A percentile compares a stretch with the other conserved stretches of the same genome.
phyloP scores from a whole-genome alignment of 179 eudicot species.

The Pouteria campechiana region DNA sequence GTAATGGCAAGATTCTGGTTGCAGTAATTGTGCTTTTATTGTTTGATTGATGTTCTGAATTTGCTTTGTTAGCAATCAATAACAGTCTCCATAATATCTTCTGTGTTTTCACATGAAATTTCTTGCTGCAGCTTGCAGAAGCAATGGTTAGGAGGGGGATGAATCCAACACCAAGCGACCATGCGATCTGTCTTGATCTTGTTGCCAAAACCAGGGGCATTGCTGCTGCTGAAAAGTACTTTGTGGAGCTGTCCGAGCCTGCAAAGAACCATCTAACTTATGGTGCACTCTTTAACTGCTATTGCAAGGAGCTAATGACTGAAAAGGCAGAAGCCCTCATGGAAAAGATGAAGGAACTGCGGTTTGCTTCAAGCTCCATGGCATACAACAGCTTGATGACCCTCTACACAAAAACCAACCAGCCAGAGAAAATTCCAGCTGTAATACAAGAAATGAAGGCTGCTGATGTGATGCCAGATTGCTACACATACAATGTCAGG shows the following conservation, averaged over 20 bases:
- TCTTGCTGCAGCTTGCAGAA: conserved; percentile 60
- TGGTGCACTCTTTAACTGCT: conserved; percentile 80
- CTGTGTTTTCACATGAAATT: not conserved
- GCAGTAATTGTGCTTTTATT: no score
- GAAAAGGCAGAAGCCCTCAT: conserved; percentile 81
- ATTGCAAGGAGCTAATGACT: conserved; percentile 69
- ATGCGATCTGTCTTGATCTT: conserved; percentile 93
- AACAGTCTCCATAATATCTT: no score
- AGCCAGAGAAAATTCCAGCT: conserved; percentile 53
- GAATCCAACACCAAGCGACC: conserved; percentile 77
- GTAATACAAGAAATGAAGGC: conserved; percentile 90
- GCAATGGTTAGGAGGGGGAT: conserved; percentile 72
- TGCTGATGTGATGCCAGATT: conserved; percentile 52
- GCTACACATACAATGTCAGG: conserved; percentile 80
- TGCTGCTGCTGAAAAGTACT: conserved; percentile 74
- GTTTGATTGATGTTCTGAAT: no score
- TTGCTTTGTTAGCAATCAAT: no score
- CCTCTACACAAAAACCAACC: conserved; percentile 53
- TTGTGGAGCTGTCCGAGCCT: conserved; percentile 60
- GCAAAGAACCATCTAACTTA: conserved; percentile 66
- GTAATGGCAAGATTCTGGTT: no score
- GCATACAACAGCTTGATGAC: conserved; percentile 90
- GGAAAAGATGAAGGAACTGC: conserved; percentile 92
- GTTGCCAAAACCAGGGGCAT: conserved; percentile 66
- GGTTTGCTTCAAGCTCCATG: conserved; percentile 62